Evolutionary conservation across 2,329 filamentous ascomycete genomes (phyloP), one percentile per base, ranked within the genome.

Genomic region (Fusarium sp.): DNA sequence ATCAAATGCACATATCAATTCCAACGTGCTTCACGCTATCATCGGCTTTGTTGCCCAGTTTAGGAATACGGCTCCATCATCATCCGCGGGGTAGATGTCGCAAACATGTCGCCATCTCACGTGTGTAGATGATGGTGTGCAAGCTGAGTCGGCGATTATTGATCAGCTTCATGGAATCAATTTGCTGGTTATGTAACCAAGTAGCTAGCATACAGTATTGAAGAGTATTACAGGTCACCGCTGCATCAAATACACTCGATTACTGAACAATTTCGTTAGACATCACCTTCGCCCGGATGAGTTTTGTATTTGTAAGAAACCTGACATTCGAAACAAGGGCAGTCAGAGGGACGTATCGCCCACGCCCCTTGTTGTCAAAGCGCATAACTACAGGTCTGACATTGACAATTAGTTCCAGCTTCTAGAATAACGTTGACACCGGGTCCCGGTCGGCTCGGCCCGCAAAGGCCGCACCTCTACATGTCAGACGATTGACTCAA

Each of bases 41-140:
- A 28, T 49, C 37, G 33, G 21, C 18, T 18, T 18, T 13, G 6
- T 21, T 46, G 35, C 28, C 42, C 33, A 33, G n/a, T 41, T 63
- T 53, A 8, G 20, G 41, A 23, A 26, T 33, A 50, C 28, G 29
- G 24, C 24, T 41, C 23, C 44, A 18, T 66, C 67, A 68, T 20
- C 57, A 70, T 69, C 28, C 20, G 67, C 57, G 67, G 67, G 66
- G 63, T 55, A 59, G 67, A 56, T 70, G 62, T 70, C 67, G 67
- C 57, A 50, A 70, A 55, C 58, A 56, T 70, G 62, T 70, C 67
- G 67, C 57, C 47, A 70, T 69, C 57, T 39, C 39, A 47, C 42
- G 48, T 41, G 28, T 54, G 35, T 24, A 44, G 37, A 37, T 28
- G 20, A 28, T n/a, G 43, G 39, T 63, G 55, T 53, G 23, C 39